These are phyloP conservation scores for Melastoma candidum DNA, from an alignment of 441 rosid genomes.

Conservation along the genomic window DNA sequence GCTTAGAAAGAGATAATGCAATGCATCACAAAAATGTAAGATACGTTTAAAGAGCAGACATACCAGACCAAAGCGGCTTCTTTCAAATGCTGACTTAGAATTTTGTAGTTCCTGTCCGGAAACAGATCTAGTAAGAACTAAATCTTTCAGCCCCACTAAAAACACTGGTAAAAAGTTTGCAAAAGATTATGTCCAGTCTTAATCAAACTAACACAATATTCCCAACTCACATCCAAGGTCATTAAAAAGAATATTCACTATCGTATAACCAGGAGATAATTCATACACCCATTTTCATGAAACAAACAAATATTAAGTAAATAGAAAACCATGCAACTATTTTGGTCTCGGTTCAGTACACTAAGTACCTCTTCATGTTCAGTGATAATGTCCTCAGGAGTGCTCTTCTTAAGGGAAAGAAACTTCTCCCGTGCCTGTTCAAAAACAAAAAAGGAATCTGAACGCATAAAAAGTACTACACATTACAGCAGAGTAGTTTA, in stretches of 20 bases:
- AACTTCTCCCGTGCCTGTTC: slow-evolving; percentile 80
- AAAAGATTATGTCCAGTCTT: no score
- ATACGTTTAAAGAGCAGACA: slow-evolving; percentile 15
- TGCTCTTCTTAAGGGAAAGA: slow-evolving; percentile 76
- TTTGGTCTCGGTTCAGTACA: not conserved
- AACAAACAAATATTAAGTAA: no score
- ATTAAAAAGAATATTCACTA: no score
- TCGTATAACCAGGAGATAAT: no score
- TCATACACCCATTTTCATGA: no score
- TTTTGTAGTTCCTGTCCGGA: slow-evolving; percentile 64
- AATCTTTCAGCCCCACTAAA: not conserved
- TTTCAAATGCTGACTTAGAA: slow-evolving; percentile 84
- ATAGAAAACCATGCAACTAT: no score
- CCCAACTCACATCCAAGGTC: no score
- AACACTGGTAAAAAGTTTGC: no score
- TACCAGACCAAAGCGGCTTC: slow-evolving; percentile 91
- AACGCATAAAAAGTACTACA: no score
- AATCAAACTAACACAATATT: no score
- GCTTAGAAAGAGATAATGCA: slow-evolving; percentile 5
- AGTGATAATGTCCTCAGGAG: slow-evolving; percentile 64
- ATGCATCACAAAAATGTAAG: slow-evolving; percentile 3
- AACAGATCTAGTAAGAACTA: not conserved
- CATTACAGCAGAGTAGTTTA: no score
- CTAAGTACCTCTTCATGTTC: slow-evolving; percentile 78
- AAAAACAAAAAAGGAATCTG: slow-evolving; percentile 9